Base-by-base conservation (phyloP, 345 rosid genomes). In the Syzygium aromaticum region DNA sequence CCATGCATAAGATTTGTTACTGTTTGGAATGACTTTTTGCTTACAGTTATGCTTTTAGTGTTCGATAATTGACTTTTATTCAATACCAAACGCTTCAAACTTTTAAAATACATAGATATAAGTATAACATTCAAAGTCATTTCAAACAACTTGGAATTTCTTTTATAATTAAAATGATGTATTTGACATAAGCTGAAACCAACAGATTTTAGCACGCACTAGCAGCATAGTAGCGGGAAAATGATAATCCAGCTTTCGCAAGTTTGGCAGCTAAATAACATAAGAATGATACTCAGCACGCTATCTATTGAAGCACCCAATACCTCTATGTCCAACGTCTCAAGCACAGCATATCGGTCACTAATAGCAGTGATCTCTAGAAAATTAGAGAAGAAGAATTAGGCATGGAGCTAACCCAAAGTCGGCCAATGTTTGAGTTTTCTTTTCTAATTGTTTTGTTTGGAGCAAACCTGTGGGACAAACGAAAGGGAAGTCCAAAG, bases 291-390 rank as follows among this genome's bases (percentile, higher is more conserved):
- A 19, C 38, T 89, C 92, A 95, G 98, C 95, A 93, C 97, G 92
- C 99, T 95, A 88, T 96, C 98, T 49, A 91, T 54, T 61, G 99
- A 95, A 87, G 96, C 95, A 77, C 98, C 99, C 91, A 95, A 90
- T 54, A 95, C 52, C 90, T 95, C 97, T 2, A 98, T 95, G 94
- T 96, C 95, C 83, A 95, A 52, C 94, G 96, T 93, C 89, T 95
- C 95, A 90, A 96, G 96, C 88, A 95, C 98, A 15, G 86, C 90
- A 84, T 95, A 27, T 1, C 98, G 93, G 93, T 95, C 99, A 89
- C 99, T 96, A 91, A 95, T 96, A 87, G 99, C 99, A 89, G 97
- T 96, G 90, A 96, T 96, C 93, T 98, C 99, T 95, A 90, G 33
- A 89, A 73, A 87, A 33, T 25, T 25, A 89, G 67, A 59, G 52